Evolutionary conservation across 2,329 filamentous ascomycete genomes (phyloP).

Genomic region (Monosporascus sp.): DNA sequence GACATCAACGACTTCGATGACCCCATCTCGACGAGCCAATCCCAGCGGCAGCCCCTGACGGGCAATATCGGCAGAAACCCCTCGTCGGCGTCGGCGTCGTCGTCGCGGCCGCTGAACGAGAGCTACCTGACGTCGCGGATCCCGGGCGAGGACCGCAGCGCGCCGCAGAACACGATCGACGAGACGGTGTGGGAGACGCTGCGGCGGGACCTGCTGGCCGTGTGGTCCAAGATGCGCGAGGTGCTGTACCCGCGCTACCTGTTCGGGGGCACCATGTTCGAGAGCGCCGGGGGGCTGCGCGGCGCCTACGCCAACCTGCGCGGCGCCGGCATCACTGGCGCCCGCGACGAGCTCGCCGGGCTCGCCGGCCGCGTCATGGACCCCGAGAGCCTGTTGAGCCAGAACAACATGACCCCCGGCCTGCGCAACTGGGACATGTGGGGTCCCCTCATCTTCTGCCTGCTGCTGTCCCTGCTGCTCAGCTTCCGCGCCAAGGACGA

Average conservation of each 20-base stretch:
- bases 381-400: slow-evolving; percentile 52
- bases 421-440: slow-evolving; percentile 96
- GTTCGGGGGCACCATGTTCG: slow-evolving; percentile 64
- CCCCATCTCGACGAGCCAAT: slow-evolving; percentile 59
- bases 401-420: slow-evolving; percentile 78
- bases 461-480: slow-evolving; percentile 80
- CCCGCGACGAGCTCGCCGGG: slow-evolving; percentile 56
- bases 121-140: slow-evolving; percentile 85
- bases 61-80: slow-evolving; percentile 64
- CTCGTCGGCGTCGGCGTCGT: slow-evolving; percentile 49
- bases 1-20: slow-evolving; percentile 93
- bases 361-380: slow-evolving; percentile 59
- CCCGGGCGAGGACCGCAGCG: slow-evolving; percentile 85
- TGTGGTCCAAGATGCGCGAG: slow-evolving; percentile 98
- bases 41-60: slow-evolving; percentile 73
- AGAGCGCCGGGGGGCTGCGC: slow-evolving; percentile 47
- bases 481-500: slow-evolving; percentile 73
- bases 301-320: slow-evolving; percentile 59
- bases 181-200: slow-evolving; percentile 98
- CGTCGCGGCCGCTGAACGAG: slow-evolving; percentile 59
- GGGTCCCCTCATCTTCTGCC: slow-evolving; percentile 92
- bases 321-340: slow-evolving; percentile 52
- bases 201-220: slow-evolving; percentile 80
- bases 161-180: slow-evolving; percentile 89
- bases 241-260: slow-evolving; percentile 95